Conservation (phyloP, 345 rosid species). For the Corymbia maculata region DNA sequence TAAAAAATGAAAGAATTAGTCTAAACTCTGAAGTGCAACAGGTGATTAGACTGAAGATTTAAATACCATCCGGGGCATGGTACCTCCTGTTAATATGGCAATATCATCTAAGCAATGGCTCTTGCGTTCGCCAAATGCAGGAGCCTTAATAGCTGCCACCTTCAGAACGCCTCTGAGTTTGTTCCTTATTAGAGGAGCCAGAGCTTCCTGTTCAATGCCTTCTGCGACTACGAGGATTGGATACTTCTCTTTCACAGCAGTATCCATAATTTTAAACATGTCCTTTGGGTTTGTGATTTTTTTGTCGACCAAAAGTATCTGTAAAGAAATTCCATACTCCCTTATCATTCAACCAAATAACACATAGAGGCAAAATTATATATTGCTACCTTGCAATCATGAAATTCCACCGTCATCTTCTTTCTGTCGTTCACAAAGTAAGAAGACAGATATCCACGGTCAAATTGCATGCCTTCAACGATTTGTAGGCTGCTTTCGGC, state of each 20-base stretch:
- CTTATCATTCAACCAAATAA: not conserved
- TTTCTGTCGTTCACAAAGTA: slow-evolving; percentile 69
- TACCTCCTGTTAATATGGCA: slow-evolving; percentile 93
- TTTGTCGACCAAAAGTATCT: slow-evolving; percentile 86
- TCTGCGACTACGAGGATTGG: slow-evolving; percentile 80
- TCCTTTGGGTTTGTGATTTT: slow-evolving; percentile 73
- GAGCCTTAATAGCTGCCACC: slow-evolving; percentile 86
- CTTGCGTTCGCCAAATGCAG: slow-evolving; percentile 85
- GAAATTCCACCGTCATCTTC: slow-evolving; percentile 58
- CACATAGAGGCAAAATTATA: not conserved
- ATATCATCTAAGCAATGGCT: slow-evolving; percentile 88
- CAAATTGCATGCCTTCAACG: slow-evolving; percentile 90
- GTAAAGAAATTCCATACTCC: slow-evolving; percentile 14
- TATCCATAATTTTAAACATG: slow-evolving; percentile 75
- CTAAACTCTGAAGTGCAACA: not conserved
- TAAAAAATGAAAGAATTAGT: not conserved
- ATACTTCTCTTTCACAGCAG: slow-evolving; percentile 76
- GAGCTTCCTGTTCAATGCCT: slow-evolving; percentile 67
- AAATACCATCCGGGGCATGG: not conserved
- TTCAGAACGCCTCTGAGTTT: slow-evolving; percentile 71
- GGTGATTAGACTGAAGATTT: not conserved
- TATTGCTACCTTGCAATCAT: slow-evolving; percentile 67
- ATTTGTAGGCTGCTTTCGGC: slow-evolving; percentile 48
- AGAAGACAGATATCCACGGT: slow-evolving; percentile 78
- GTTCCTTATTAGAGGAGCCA: slow-evolving; percentile 77